A percentile compares a stretch with the other conserved stretches of the same genome.
These are phyloP conservation scores for Clavariopsis aquatica DNA, from an alignment of 495 filamentous ascomycete genomes.

Conservation along the genomic window DNA sequence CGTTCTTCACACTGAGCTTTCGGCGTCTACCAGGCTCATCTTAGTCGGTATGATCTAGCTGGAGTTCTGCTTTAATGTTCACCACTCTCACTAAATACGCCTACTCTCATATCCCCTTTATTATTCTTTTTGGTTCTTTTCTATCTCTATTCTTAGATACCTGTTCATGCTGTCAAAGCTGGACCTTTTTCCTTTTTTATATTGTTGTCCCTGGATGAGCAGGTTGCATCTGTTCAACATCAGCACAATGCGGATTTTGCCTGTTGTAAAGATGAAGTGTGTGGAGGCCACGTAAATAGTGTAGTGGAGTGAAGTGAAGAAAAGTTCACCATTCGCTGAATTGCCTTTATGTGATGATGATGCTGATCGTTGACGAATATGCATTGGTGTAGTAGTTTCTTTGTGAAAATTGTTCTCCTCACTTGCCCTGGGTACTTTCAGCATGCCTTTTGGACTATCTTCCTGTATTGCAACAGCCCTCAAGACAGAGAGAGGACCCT, in stretches of 20 bases:
- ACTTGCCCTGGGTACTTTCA: no score
- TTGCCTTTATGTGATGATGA: not conserved
- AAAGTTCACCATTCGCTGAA: conserved; percentile 20
- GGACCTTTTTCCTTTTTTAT: conserved; percentile 30
- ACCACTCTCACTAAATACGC: conserved; percentile 31
- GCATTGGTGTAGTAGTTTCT: no score
- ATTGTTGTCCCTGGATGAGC: conserved; percentile 11
- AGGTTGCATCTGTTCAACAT: conserved; percentile 10
- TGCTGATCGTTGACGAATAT: not conserved
- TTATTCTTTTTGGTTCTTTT: conserved; percentile 24
- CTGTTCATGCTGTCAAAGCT: conserved; percentile 29
- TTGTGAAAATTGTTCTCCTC: no score
- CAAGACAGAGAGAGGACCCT: no score
- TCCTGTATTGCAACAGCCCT: no score
- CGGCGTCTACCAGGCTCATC: conserved; percentile 14
- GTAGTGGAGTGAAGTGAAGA: conserved; percentile 17
- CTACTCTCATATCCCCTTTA: conserved; percentile 32
- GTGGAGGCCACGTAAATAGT: conserved; percentile 23
- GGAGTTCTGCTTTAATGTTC: conserved; percentile 27
- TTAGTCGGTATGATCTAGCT: conserved; percentile 15
- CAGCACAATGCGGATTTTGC: conserved; percentile 2
- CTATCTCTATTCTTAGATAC: conserved; percentile 39
- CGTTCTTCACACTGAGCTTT: not conserved
- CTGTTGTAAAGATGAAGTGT: not conserved
- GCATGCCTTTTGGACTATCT: no score